Conservation (phyloP, 1,284 basidiomycete species). For the Rhodotorula glutinis region DNA sequence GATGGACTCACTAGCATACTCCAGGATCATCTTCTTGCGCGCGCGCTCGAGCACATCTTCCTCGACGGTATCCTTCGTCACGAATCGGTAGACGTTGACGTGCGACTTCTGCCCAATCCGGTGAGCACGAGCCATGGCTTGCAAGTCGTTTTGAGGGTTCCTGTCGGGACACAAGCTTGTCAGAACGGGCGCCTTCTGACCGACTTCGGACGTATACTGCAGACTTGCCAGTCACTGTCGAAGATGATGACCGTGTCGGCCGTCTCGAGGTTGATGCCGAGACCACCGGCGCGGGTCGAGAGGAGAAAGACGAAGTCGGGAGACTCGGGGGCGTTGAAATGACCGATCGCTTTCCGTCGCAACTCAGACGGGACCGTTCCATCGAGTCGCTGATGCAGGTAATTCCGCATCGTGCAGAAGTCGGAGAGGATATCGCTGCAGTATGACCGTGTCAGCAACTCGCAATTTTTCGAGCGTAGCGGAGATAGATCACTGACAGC, state of each 20-base stretch:
- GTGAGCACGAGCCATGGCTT: conserved; percentile 98
- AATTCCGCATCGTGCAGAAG: conserved; percentile 86
- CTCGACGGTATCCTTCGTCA: conserved; percentile 98
- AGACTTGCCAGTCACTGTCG: conserved; percentile 57
- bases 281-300: conserved; percentile 93
- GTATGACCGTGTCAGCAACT: background rate
- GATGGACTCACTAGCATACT: conserved; percentile 84
- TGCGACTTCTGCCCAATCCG: conserved; percentile 97
- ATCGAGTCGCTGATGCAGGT: conserved; percentile 76
- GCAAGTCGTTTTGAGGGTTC: conserved; percentile 98
- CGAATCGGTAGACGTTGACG: conserved; percentile 94
- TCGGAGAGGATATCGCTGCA: conserved; percentile 85
- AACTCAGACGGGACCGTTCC: conserved; percentile 70
- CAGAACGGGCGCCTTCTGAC: conserved; percentile 25
- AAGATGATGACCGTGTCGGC: conserved; percentile 99
- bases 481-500: conserved; percentile 53
- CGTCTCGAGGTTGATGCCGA: conserved; percentile 96
- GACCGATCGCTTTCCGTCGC: conserved; percentile 78
- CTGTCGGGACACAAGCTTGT: conserved; percentile 49
- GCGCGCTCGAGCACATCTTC: conserved; percentile 97
- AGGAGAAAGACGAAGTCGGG: conserved; percentile 91
- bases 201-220: background rate
- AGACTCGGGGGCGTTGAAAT: conserved; percentile 69
- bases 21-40: conserved; percentile 99
- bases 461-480: background rate